phyloP scores from a whole-genome alignment of 208 protist species.

The Leishmania tropica region DNA sequence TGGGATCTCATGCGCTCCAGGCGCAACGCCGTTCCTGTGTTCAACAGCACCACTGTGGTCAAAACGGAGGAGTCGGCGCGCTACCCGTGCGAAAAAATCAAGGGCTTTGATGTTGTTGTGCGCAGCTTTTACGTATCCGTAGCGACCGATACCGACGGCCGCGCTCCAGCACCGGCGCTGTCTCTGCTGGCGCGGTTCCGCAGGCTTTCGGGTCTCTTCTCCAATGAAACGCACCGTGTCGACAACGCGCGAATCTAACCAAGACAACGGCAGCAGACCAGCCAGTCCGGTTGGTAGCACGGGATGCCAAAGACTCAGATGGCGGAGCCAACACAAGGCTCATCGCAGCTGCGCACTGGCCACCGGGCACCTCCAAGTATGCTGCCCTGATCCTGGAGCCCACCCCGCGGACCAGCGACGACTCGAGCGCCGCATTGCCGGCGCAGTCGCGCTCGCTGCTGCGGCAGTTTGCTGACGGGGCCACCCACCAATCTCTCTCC shows the following conservation, averaged over 20 bases:
- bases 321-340: not conserved
- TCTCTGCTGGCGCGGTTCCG: not conserved
- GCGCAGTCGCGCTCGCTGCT: conserved; percentile 32
- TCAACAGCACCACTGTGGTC: conserved; percentile 41
- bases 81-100: conserved; percentile 64
- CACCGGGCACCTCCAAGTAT: conserved; percentile 67
- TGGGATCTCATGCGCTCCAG: conserved; percentile 22
- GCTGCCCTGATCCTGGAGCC: conserved; percentile 71
- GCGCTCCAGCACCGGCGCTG: not conserved
- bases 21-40: conserved; percentile 46
- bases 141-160: not conserved
- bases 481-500: conserved; percentile 82
- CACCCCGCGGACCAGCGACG: conserved; percentile 1
- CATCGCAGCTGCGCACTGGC: conserved; percentile 51
- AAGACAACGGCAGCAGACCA: not conserved
- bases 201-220: conserved; percentile 30
- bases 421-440: not conserved
- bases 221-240: conserved; percentile 31
- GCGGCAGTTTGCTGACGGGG: conserved; percentile 51
- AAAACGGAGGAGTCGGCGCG: conserved; percentile 61
- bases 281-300: conserved; percentile 22
- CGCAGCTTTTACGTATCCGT: conserved; percentile 68
- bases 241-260: not conserved
- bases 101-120: conserved; percentile 80
- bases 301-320: conserved; percentile 9